phyloP scores from a whole-genome alignment of 78 protist species.

The Dictyostelium firmibasis region DNA sequence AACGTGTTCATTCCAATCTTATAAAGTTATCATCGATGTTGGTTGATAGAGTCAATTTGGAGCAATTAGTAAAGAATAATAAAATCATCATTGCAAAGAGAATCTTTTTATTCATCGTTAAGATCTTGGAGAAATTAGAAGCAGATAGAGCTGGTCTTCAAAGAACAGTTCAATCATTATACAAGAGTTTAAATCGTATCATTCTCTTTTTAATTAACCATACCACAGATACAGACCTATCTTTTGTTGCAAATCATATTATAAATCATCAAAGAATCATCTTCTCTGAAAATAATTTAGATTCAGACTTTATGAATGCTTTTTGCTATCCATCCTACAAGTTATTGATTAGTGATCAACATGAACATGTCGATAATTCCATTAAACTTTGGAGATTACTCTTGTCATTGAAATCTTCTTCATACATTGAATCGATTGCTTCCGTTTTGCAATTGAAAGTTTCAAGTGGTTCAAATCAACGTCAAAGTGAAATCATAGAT shows the following conservation, averaged over 20 bases:
- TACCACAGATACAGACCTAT: neutral
- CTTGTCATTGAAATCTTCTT: neutral
- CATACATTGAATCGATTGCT: neutral
- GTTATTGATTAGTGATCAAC: neutral
- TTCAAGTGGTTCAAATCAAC: neutral
- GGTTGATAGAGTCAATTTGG: slow-evolving; percentile 45
- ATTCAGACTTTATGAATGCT: slow-evolving; percentile 19
- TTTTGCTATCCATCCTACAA: slow-evolving; percentile 29
- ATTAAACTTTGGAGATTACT: slow-evolving; percentile 48
- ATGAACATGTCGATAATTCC: slow-evolving; percentile 7
- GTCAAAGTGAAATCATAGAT: slow-evolving; percentile 14
- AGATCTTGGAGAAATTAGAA: slow-evolving; percentile 55
- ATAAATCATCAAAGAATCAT: slow-evolving; percentile 62
- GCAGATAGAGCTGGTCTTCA: slow-evolving; percentile 37
- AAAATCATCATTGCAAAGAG: slow-evolving; percentile 6
- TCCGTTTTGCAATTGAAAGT: neutral
- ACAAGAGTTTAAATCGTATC: slow-evolving; percentile 23
- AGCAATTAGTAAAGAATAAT: neutral
- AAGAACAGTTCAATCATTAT: slow-evolving; percentile 36
- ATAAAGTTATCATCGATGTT: slow-evolving; percentile 46
- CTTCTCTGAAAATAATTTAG: slow-evolving; percentile 56
- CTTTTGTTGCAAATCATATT: slow-evolving; percentile 19
- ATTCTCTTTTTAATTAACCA: slow-evolving; percentile 20
- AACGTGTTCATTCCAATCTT: slow-evolving; percentile 32
- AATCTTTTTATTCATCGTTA: slow-evolving; percentile 38